Evolutionary conservation across 805 yeast genomes (phyloP).

Genomic region (Starmera dryadoides): DNA sequence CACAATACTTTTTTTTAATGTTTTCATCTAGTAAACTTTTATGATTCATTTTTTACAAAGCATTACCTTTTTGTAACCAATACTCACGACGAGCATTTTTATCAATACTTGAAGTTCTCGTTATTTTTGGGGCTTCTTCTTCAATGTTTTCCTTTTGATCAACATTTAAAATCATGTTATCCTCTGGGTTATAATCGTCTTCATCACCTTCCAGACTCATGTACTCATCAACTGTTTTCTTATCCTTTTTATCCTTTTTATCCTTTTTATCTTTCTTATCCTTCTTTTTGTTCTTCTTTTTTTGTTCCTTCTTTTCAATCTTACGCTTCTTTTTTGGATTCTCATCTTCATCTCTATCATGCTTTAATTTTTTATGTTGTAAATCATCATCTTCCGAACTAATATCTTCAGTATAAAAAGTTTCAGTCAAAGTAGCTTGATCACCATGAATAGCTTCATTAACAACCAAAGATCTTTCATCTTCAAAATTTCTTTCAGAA

Average conservation of each 20-base stretch:
- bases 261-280: slow-evolving; percentile 1
- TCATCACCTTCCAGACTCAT: slow-evolving; percentile 3
- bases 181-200: slow-evolving; percentile 12
- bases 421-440: background rate
- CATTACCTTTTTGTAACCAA: slow-evolving; percentile 31
- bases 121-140: slow-evolving; percentile 12
- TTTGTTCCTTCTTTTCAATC: slow-evolving; percentile 1
- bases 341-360: slow-evolving; percentile 8
- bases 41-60: no score
- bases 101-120: slow-evolving; percentile 16
- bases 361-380: no score
- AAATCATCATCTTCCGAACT: slow-evolving; percentile 9
- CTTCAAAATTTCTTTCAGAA: slow-evolving; percentile 66
- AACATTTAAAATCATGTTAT: slow-evolving; percentile 17
- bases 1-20: no score
- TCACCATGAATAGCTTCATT: slow-evolving; percentile 47
- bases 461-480: slow-evolving; percentile 56
- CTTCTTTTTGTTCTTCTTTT: slow-evolving; percentile 6
- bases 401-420: no score
- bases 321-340: slow-evolving; percentile 10
- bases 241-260: background rate
- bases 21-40: no score
- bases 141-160: no score
- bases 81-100: slow-evolving; percentile 21
- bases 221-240: background rate